A percentile compares a stretch with the other conserved stretches of the same genome.
These are phyloP conservation scores for Tulasnella sp. DNA, from an alignment of 768 basidiomycete genomes.

Conservation along the genomic window DNA sequence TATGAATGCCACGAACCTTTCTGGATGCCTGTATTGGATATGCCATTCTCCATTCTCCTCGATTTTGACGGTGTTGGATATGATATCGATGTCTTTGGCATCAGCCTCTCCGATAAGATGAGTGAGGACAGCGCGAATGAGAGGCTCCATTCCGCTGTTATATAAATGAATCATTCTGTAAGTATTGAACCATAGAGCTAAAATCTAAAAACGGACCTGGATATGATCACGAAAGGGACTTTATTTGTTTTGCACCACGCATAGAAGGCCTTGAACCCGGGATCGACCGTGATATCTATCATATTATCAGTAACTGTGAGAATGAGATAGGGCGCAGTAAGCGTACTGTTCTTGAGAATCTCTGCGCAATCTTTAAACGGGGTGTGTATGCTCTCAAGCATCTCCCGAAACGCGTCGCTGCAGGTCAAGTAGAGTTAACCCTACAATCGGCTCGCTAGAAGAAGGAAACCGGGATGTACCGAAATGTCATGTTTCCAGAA, in stretches of 20 bases:
- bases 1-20: conserved; percentile 43
- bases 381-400: conserved; percentile 65
- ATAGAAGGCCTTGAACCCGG: conserved; percentile 83
- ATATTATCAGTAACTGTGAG: neutral
- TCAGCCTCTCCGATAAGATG: conserved; percentile 65
- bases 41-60: conserved; percentile 61
- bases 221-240: conserved; percentile 88
- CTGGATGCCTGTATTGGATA: conserved; percentile 81
- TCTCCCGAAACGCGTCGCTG: conserved; percentile 80
- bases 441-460: neutral
- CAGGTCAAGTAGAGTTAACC: neutral
- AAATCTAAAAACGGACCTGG: conserved; percentile 45
- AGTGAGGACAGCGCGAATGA: conserved; percentile 84
- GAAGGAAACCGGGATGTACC: conserved; percentile 28
- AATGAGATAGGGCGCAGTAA: neutral
- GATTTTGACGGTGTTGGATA: conserved; percentile 80
- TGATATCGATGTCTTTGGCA: conserved; percentile 72
- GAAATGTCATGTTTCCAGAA: conserved; percentile 55
- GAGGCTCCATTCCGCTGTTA: conserved; percentile 80
- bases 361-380: conserved; percentile 81
- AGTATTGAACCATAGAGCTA: neutral
- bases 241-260: conserved; percentile 68
- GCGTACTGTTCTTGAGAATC: conserved; percentile 57
- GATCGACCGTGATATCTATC: conserved; percentile 73
- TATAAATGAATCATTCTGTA: neutral